phyloP scores from a whole-genome alignment of 2,329 filamentous ascomycete species.

The Trichophyton benhamiae region DNA sequence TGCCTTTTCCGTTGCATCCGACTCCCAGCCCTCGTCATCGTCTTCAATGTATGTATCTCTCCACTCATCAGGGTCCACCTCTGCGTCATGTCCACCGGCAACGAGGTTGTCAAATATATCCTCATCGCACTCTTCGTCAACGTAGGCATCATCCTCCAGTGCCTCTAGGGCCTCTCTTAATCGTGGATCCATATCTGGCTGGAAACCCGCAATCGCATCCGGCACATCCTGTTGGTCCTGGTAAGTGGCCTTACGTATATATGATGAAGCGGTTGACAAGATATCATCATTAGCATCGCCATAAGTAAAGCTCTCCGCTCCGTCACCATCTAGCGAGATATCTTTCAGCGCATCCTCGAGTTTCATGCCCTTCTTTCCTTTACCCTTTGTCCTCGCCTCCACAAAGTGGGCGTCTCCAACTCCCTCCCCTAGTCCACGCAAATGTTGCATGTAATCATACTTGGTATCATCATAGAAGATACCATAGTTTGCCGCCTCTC shows the following conservation, averaged over 20 bases:
- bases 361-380: slow-evolving; percentile 56
- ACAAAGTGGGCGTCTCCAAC: slow-evolving; percentile 68
- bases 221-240: slow-evolving; percentile 88
- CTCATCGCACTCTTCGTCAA: slow-evolving; percentile 67
- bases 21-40: slow-evolving; percentile 82
- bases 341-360: slow-evolving; percentile 71
- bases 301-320: slow-evolving; percentile 17
- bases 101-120: slow-evolving; percentile 69
- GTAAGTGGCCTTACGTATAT: slow-evolving; percentile 64
- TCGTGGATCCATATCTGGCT: slow-evolving; percentile 94
- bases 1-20: slow-evolving; percentile 77
- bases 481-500: slow-evolving; percentile 86
- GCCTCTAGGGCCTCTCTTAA: slow-evolving; percentile 85
- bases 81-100: slow-evolving; percentile 49
- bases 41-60: slow-evolving; percentile 48
- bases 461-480: slow-evolving; percentile 89
- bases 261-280: slow-evolving; percentile 51
- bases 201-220: slow-evolving; percentile 81
- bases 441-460: slow-evolving; percentile 99
- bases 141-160: slow-evolving; percentile 87
- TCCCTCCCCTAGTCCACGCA: slow-evolving; percentile 69
- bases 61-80: slow-evolving; percentile 70
- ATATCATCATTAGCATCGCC: slow-evolving; percentile 15
- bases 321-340: slow-evolving; percentile 37
- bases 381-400: slow-evolving; percentile 50